Conservation (phyloP, 2,329 filamentous ascomycete genomes). For the Leptosphaerulina australis region DNA sequence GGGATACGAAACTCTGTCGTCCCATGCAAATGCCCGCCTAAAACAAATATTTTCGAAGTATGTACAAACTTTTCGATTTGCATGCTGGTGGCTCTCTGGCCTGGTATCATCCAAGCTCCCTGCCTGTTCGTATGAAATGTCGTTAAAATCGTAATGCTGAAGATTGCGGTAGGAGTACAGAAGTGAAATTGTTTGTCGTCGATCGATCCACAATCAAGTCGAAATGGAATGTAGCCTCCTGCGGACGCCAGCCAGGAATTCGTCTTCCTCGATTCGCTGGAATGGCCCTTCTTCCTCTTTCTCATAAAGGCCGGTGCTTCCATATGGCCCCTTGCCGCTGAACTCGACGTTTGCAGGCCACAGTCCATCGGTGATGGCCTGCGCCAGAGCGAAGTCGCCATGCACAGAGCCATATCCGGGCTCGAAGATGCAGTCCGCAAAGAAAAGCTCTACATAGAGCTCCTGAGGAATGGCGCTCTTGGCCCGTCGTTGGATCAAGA, state of each 20-base stretch:
- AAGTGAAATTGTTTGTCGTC: constrained; percentile 27
- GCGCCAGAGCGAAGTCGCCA: constrained; percentile 55
- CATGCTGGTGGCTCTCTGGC: constrained; percentile 35
- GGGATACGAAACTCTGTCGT: constrained; percentile 19
- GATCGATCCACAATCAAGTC: constrained; percentile 37
- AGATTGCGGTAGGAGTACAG: constrained; percentile 29
- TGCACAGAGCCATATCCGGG: constrained; percentile 54
- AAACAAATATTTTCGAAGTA: constrained; percentile 19
- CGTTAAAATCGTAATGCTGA: constrained; percentile 35
- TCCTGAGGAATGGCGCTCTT: constrained; percentile 46
- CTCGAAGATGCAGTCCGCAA: constrained; percentile 59
- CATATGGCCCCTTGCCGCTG: constrained; percentile 57
- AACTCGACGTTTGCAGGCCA: constrained; percentile 50
- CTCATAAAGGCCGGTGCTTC: constrained; percentile 57
- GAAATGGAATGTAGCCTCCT: constrained; percentile 46
- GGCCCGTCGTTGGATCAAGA: constrained; percentile 49
- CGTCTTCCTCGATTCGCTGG: constrained; percentile 47
- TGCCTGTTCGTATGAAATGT: constrained; percentile 33
- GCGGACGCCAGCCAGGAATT: constrained; percentile 48
- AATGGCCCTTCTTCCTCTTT: constrained; percentile 54
- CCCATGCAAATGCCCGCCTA: constrained; percentile 21
- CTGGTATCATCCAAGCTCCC: constrained; percentile 46
- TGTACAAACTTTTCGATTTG: constrained; percentile 25
- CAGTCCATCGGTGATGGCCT: constrained; percentile 48
- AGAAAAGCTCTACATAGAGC: constrained; percentile 58